Evolutionary conservation across 495 filamentous ascomycete genomes (phyloP).

Genomic region (Penicillium cosmopolitanum): DNA sequence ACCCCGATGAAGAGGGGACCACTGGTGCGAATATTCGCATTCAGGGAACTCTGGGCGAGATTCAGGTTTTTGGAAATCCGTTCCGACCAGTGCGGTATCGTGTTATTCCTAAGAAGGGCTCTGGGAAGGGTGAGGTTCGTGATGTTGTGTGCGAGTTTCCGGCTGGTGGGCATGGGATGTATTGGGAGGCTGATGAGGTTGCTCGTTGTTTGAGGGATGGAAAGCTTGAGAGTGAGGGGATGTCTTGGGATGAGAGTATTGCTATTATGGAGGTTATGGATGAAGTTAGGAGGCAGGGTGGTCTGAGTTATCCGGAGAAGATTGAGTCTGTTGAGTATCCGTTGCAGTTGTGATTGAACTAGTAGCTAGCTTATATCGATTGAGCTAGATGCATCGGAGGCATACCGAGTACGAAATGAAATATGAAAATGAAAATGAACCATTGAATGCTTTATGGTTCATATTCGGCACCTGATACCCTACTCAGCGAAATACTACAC

Average conservation of each 20-base stretch:
- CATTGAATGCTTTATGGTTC: too few species aligned
- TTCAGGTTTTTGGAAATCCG: constrained; percentile 76
- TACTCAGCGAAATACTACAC: too few species aligned
- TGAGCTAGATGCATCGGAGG: too few species aligned
- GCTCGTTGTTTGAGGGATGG: constrained; percentile 83
- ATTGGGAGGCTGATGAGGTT: constrained; percentile 93
- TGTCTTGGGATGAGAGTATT: constrained; percentile 83
- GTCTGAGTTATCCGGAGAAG: constrained; percentile 74
- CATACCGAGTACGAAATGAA: too few species aligned
- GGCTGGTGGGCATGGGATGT: constrained; percentile 79
- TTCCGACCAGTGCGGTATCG: constrained; percentile 71
- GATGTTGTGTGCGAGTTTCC: constrained; percentile 68
- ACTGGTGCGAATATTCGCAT: constrained; percentile 76
- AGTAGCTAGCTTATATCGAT: too few species aligned
- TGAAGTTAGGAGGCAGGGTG: constrained; percentile 76
- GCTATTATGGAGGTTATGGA: constrained; percentile 96
- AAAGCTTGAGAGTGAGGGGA: constrained; percentile 71
- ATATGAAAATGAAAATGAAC: too few species aligned
- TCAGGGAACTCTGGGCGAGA: constrained; percentile 83
- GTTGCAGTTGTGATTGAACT: constrained; percentile 32
- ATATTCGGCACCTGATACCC: too few species aligned
- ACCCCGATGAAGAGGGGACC: constrained; percentile 65
- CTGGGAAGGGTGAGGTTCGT: constrained; percentile 47
- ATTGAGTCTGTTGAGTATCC: constrained; percentile 80
- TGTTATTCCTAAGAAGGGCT: constrained; percentile 48